Percentiles rank a stretch among this genome's conserved stretches.
Conservation (phyloP, 371 early-diverging fungal species). For the Saksenaea oblongispora region DNA sequence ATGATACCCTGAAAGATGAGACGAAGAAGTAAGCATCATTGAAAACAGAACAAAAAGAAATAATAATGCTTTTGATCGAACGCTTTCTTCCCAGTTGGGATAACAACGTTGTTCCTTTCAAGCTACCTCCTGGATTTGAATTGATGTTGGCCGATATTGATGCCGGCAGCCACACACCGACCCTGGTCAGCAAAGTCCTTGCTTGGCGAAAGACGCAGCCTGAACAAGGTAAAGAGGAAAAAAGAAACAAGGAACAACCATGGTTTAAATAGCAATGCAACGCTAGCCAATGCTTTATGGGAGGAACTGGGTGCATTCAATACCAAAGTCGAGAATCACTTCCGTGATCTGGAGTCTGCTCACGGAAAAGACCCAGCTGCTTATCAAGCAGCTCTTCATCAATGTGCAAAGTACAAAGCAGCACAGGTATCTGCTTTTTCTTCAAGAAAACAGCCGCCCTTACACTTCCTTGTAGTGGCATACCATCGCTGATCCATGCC, state of each 20-base stretch:
- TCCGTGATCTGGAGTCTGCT: conserved; percentile 37
- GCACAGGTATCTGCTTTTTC: conserved; percentile 21
- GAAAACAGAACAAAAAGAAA: not conserved
- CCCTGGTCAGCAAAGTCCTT: conserved; percentile 86
- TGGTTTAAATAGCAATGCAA: not conserved
- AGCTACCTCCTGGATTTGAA: conserved; percentile 72
- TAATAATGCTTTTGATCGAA: not conserved
- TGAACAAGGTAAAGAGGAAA: conserved; percentile 37
- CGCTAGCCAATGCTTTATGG: conserved; percentile 62
- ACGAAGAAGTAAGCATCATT: conserved; percentile 37
- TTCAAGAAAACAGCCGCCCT: too few species aligned
- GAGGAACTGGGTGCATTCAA: conserved; percentile 55
- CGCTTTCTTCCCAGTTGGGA: conserved; percentile 65
- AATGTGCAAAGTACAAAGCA: conserved; percentile 26
- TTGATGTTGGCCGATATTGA: conserved; percentile 91
- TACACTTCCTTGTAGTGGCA: conserved; percentile 3
- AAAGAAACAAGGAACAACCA: not conserved
- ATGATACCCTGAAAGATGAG: conserved; percentile 24
- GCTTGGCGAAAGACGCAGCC: conserved; percentile 78
- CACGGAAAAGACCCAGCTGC: conserved; percentile 22
- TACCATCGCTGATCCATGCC: not conserved
- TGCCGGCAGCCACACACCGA: conserved; percentile 92
- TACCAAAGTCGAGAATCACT: conserved; percentile 42
- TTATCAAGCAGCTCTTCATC: conserved; percentile 46
- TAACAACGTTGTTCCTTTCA: conserved; percentile 61